A percentile compares a stretch with the other conserved stretches of the same genome.
Conservation (phyloP, 2,329 filamentous ascomycete species). For the Anisogramma anomala region DNA sequence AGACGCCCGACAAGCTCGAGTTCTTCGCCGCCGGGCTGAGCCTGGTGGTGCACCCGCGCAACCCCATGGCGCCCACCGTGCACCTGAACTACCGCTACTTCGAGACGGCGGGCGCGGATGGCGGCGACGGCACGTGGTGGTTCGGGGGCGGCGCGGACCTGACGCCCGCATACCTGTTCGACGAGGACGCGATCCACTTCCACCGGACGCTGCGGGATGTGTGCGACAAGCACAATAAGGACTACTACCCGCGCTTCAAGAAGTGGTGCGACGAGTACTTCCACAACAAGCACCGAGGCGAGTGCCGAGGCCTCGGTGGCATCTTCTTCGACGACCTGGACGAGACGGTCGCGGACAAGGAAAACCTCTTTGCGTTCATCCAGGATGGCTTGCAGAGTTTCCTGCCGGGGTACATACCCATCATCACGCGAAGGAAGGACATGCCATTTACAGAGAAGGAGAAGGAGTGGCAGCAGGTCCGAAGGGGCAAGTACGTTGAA, state of each 20-base stretch:
- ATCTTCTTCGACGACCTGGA: conserved; percentile 99
- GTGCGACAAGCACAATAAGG: conserved; percentile 86
- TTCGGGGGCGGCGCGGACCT: conserved; percentile 92
- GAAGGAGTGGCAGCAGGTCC: conserved; percentile 93
- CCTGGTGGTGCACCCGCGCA: conserved; percentile 83
- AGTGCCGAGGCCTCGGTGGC: conserved; percentile 78
- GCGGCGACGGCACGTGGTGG: conserved; percentile 84
- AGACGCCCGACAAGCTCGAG: conserved; percentile 60
- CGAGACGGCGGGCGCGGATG: conserved; percentile 80
- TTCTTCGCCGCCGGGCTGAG: conserved; percentile 95
- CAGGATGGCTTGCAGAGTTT: conserved; percentile 79
- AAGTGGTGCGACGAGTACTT: conserved; percentile 99
- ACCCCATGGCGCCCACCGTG: conserved; percentile 95
- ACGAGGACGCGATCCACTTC: conserved; percentile 95
- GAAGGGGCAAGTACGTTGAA: conserved; percentile 91
- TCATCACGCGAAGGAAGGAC: conserved; percentile 77
- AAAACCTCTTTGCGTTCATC: conserved; percentile 81
- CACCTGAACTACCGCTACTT: conserved; percentile 99
- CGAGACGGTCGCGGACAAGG: conserved; percentile 70
- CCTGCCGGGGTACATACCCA: conserved; percentile 80
- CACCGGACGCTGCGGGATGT: conserved; percentile 85
- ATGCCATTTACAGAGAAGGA: conserved; percentile 79
- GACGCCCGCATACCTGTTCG: conserved; percentile 87
- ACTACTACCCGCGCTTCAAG: conserved; percentile 91
- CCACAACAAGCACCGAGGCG: conserved; percentile 78